These are phyloP conservation scores for Kernera saxatilis DNA, from an alignment of 345 rosid species.

Conservation along the genomic window DNA sequence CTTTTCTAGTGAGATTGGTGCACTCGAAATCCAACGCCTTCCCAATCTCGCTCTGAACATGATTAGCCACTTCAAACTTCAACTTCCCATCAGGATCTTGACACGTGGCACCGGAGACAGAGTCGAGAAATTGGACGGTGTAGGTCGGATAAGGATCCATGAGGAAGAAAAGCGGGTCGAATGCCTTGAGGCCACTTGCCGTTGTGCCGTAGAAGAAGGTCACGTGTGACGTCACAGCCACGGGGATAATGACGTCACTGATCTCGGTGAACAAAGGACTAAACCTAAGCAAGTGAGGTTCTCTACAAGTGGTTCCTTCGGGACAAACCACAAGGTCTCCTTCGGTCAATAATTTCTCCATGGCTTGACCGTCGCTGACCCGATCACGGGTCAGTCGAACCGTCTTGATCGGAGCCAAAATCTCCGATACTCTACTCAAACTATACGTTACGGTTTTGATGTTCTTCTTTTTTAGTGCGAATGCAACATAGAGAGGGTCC, in stretches of 20 bases:
- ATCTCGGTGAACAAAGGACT: slow-evolving; percentile 70
- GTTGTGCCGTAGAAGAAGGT: slow-evolving; percentile 73
- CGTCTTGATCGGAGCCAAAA: slow-evolving; percentile 65
- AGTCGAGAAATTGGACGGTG: slow-evolving; percentile 40
- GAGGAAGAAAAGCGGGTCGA: slow-evolving; percentile 66
- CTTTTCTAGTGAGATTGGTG: slow-evolving; percentile 65
- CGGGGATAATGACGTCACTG: slow-evolving; percentile 54
- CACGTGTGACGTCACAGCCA: slow-evolving; percentile 43
- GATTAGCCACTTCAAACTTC: slow-evolving; percentile 59
- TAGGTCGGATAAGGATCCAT: slow-evolving; percentile 55
- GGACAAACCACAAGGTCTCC: slow-evolving; percentile 76
- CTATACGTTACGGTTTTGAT: slow-evolving; percentile 77
- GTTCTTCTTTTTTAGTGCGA: slow-evolving; percentile 36
- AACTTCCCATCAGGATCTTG: slow-evolving; percentile 20
- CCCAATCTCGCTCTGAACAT: slow-evolving; percentile 53
- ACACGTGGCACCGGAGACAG: slow-evolving; percentile 32
- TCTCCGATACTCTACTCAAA: slow-evolving; percentile 54
- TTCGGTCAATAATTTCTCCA: slow-evolving; percentile 39
- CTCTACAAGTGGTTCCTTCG: slow-evolving; percentile 86
- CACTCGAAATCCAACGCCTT: slow-evolving; percentile 51
- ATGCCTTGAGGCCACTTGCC: slow-evolving; percentile 62
- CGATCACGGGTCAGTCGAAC: slow-evolving; percentile 55
- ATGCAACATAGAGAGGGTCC: slow-evolving; percentile 64
- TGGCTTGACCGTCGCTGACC: slow-evolving; percentile 39
- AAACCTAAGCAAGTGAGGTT: slow-evolving; percentile 65